Base-by-base conservation (phyloP, 1,284 basidiomycete species). In the Mycosarcoma maydis region DNA sequence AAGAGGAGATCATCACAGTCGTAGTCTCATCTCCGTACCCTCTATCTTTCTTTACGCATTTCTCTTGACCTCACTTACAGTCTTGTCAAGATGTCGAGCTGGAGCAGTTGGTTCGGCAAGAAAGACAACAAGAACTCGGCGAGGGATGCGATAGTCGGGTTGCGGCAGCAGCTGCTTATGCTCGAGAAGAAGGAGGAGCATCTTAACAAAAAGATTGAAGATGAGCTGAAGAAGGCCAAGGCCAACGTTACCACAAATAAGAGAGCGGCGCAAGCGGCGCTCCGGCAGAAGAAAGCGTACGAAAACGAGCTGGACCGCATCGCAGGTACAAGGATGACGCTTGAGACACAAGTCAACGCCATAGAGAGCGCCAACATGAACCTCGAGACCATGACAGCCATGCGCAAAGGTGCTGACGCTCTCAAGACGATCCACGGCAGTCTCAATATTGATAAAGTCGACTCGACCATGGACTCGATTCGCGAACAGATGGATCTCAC, bases 101-200 rank as follows among this genome's bases (percentile, higher is more conserved):
- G 81, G 81, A 59, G 75, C 26, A 77, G 71, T 30, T 65, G 80
- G 38, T 70, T 76, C 41, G 80, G 80, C 38, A 77, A 78, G 58
- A 74, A 76, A 56, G 72, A 79, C 34, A 80, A 78, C 67, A 73
- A 78, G 49, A 73, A 76, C 49, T 65, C 76, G 41, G 83, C 84
- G 7, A 72, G 83, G 32, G 83, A 84, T 51, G 82, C 84, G 49
- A 84, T 84, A 68, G 82, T 84, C 23, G 83, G 83, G 26, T 71
- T 84, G 46, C 74, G 73, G 65, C 80, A 69, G 41, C 83, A 84
- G 77, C 75, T 84, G 45, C 88, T 94, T 83, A 91, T 97, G 89
- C 89, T 98, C 74, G 94, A 98, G 87, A 99, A 98, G 92, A 97
- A 97, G 86, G 96, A 98, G 85, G 94, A 98, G 83, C 87, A 92